Evolutionary conservation across 768 basidiomycete species (phyloP), one percentile per base, ranked within the genome.

Genomic region (Tephrocybe sp.): DNA sequence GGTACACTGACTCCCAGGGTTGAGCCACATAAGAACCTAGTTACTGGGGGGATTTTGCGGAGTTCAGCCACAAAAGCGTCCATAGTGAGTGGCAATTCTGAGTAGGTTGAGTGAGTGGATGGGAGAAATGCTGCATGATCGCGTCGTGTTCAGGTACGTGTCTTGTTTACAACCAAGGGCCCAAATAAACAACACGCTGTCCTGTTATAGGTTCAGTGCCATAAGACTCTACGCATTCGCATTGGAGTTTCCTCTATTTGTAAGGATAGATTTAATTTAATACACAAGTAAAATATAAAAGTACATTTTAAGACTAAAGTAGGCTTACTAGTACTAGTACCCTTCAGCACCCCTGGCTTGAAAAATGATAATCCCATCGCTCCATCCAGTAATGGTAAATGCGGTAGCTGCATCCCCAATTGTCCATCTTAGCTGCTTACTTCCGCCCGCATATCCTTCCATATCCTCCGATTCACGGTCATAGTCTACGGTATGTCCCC

Each of bases 41-140:
- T 92, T 33, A 94, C 85, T 31, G 87, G 86, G 0, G 92, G 91
- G 1, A 93, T 89, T 71, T 90, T 92, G 59, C 75, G 80, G 46
- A 92, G 66, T 70, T 92, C 87, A 17, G 78, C 72, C 2, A 76
- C 19, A 33, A 83, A 61, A 14, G 72, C 68, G 45, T 76, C 68
- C 80, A 81, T 81, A 19, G 36, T 0, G 53, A 43, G 36, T 14
- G 20, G 26, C 14, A 26, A n/a, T 2, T 14, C 32, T 9, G 13
- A 17, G 26, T 7, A n/a, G n/a, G n/a, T 6, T 20, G 5, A 19
- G 7, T 30, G n/a, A 20, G 26, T 26, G 26, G 3, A 26, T 4
- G 26, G 26, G 7, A 26, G 26, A 26, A 26, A 26, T 7, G 26
- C 26, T 3, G 22, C 31, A n/a, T 16, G 13, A 22, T 7, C 36